Evolutionary conservation across 345 rosid species (phyloP).

Genomic region (Firmiana major): DNA sequence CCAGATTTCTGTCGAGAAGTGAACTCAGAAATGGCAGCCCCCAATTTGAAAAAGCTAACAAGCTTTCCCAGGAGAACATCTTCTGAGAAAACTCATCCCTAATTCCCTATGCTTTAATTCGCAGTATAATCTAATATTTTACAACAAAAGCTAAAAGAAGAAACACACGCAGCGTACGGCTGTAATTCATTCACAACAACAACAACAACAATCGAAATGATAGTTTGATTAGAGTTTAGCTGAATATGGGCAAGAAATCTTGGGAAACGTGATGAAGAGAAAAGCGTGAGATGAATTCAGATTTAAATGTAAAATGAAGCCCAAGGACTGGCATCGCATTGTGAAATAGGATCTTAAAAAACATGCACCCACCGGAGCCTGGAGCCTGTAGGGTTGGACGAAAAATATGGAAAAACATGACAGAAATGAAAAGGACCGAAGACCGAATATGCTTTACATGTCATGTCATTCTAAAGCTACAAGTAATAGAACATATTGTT

Average conservation of each 20-base stretch:
- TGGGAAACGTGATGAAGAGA: not conserved
- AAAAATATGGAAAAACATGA: not conserved
- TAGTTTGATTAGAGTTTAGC: not conserved
- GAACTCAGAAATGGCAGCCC: not conserved
- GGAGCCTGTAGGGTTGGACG: not conserved
- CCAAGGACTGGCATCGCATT: not conserved
- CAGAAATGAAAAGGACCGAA: not conserved
- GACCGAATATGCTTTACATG: not conserved
- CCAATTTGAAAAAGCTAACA: not conserved
- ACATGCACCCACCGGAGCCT: not conserved
- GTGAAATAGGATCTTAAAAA: not conserved
- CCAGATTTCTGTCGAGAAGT: constrained; percentile 8
- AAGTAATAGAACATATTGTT: not conserved
- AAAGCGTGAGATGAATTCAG: not conserved
- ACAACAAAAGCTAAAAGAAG: not conserved
- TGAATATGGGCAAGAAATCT: not conserved
- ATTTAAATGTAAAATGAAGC: not conserved
- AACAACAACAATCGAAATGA: not conserved
- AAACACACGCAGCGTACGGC: not conserved
- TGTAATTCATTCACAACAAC: not conserved
- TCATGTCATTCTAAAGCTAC: not conserved
- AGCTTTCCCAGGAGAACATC: not conserved
- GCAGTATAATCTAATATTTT: not conserved
- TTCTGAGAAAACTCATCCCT: not conserved
- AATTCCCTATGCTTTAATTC: not conserved